A percentile compares a stretch with the other conserved stretches of the same genome.
Evolutionary conservation across 768 basidiomycete species (phyloP).

Genomic region (Panaeolus cyanescens): DNA sequence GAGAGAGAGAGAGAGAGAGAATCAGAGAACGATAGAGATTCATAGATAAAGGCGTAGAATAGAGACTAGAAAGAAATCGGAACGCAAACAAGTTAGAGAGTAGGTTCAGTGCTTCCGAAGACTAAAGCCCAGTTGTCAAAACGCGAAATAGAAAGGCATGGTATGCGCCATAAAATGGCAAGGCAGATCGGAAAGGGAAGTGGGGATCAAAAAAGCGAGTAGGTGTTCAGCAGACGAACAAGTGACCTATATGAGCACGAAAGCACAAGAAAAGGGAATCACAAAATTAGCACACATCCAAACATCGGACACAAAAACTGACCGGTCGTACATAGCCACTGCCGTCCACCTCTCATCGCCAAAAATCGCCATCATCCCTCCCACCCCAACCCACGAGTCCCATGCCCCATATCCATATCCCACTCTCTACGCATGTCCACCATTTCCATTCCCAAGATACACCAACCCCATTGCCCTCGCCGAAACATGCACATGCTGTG

Average conservation of each 20-base stretch:
- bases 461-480: slow-evolving; percentile 60
- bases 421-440: slow-evolving; percentile 6
- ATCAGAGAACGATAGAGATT: background rate
- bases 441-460: slow-evolving; percentile 32
- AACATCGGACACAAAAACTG: slow-evolving; percentile 1
- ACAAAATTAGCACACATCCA: background rate
- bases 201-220: background rate
- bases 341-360: background rate
- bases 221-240: background rate
- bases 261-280: background rate
- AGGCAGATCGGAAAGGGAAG: too few species aligned
- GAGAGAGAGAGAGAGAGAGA: background rate
- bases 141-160: background rate
- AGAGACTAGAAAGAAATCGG: background rate
- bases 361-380: background rate
- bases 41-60: background rate
- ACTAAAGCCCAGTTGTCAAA: background rate
- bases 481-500: slow-evolving; percentile 73
- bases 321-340: background rate
- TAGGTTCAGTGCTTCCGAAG: background rate
- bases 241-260: background rate
- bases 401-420: too few species aligned
- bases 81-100: background rate
- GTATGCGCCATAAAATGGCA: background rate
- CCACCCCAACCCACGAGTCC: too few species aligned